Base-by-base conservation (phyloP, 202 grass and related monocot genomes). In the Eragrostis tef region DNA sequence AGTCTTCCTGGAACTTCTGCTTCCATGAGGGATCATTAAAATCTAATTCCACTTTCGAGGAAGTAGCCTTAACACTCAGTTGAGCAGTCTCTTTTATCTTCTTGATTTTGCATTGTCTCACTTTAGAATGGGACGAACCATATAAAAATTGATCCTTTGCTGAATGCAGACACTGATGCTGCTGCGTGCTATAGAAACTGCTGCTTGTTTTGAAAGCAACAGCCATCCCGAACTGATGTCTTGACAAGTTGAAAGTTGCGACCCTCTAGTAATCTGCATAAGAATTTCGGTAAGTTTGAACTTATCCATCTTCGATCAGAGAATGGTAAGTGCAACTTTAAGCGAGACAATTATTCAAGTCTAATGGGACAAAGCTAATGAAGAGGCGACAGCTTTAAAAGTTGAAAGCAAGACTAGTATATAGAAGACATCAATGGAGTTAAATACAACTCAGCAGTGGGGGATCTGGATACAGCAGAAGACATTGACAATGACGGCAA, bases 21-120 rank as follows among this genome's bases (percentile, higher is more conserved):
- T 89, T 93, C 94, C 94, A 94, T 34, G 89, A 78, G 31, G 88
- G 88, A 80, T 98, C 88, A 26, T 68, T 84, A 71, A 91, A 94
- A 88, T 94, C 79, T 59, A 93, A 75, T 51, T 98, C 81, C 71
- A 82, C 47, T 24, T 87, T 93, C 0, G 20, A 53, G 9, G 81
- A 79, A 79, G 50, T 24, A 66, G 81, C 88, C 74, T 67, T 89
- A 12, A 75, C 79, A 79, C 19, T 58, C 63, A 84, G 50, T 24
- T 72, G n/a, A 16, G 16, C 13, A 68, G 64, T 22, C 24, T 52
- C 67, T 82, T 80, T 84, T 89, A 19, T 71, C 11, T 79, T 86
- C 54, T 47, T 91, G 50, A 56, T 87, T 48, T 67, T 87, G 47
- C 61, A 80, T 34, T 78, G 90, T 74, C 10, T 72, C 52, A 31